Evolutionary conservation across 2,329 filamentous ascomycete genomes (phyloP), one percentile per base, ranked within the genome.

Genomic region (Colletotrichum gigasporum): DNA sequence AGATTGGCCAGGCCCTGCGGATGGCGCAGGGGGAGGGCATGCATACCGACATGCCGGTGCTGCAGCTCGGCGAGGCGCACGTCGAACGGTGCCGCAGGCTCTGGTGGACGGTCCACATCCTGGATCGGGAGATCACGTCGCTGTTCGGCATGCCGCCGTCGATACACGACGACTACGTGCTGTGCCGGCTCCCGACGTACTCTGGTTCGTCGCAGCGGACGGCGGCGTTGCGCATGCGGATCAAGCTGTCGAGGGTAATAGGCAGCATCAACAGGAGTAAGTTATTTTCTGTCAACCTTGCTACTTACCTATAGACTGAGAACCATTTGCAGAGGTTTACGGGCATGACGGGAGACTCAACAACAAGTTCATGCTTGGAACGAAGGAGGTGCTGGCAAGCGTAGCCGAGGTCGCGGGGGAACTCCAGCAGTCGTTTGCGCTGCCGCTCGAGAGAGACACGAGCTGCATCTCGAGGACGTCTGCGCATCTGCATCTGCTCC

Each of bases 21-120:
- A 78, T 83, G 30, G 82, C 83, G 0, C 69, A 85, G 10, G 77
- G 75, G 0, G 75, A 84, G 52, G 84, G 84, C 1, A 81, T 86
- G 79, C 83, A 86, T 60, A 84, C 82, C 0, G 76, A 84, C 26
- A 83, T 86, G 81, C 79, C 78, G 0, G 73, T 74, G 0, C 71
- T 76, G 2, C 74, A 81, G 20, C 66, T 85, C 0, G 79, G 79
- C 0, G 76, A 79, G 1, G 63, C 69, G 0, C 68, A 77, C 1
- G 79, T 83, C 0, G 77, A 85, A 63, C 71, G 84, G 52, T 82
- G 79, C 53, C 80, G 82, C 1, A 79, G 78, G 32, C 75, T 83
- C 9, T 87, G 83, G 83, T 86, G 83, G 83, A 86, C 84, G 0
- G 76, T 85, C 0, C 85, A 84, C 39, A 75, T 86, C 2, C 71